Base-by-base conservation (phyloP, 352 stramenopile species). In the Pythium biforme region DNA sequence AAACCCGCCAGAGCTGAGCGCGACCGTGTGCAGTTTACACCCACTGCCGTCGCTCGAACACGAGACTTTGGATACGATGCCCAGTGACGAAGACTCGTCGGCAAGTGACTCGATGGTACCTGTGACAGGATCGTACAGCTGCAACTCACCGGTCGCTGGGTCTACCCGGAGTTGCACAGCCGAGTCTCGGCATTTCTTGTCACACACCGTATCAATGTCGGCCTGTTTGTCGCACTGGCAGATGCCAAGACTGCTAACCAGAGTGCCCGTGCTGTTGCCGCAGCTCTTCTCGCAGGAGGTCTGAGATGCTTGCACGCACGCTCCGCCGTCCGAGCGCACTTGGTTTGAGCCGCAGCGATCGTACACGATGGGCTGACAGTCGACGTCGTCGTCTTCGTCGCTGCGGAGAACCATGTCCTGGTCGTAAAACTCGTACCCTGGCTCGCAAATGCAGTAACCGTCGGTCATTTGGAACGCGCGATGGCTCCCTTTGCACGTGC, bases 311-410 rank as follows among this genome's bases (percentile, higher is more conserved):
- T 75, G 69, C 1, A 89, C 70, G 46, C 92, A 98, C 0, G 55
- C 66, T 0, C 92, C 92, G 33, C 69, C 66, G 26, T 92, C 81
- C 12, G 81, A 83, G 10, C 92, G 89, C 9, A 95, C 74, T 68
- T 97, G 74, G 47, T 57, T 77, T 7, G 71, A 74, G 0, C 77
- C 64, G 49, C 92, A 98, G 7, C 89, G 85, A 33, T 90, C 72
- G 55, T 96, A 97, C 15, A 97, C 91, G 25, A 96, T 92, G 0
- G 91, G 92, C 57, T 98, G 92, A 57, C 92, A 98, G 59, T 97
- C 89, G 3, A 94, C 81, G 14, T 88, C 72, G 25, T 84, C 88
- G 55, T 98, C 90, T 69, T 89, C 76, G 33, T 94, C 85, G 47
- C 79, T 92, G 11, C 82, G 74, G 11, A 91, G 68, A 3, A 97